phyloP scores from a whole-genome alignment of 2,329 filamentous ascomycete genomes.

The Xylariales sp. region DNA sequence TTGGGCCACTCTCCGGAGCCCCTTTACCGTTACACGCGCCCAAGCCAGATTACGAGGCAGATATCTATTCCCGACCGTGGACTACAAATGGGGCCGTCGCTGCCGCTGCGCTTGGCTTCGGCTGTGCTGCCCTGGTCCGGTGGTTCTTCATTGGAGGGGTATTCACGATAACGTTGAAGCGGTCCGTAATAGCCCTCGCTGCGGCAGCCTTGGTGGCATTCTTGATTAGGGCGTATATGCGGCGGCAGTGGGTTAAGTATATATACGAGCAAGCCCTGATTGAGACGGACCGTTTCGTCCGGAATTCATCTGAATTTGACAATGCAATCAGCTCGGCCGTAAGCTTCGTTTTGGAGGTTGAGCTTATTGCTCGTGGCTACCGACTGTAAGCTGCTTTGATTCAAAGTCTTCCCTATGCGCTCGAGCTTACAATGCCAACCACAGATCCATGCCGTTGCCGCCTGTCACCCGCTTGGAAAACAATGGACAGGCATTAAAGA shows the following conservation, averaged over 20 bases:
- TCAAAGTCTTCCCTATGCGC: background rate
- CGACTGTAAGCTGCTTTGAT: slow-evolving; percentile 21
- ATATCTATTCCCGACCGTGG: slow-evolving; percentile 8
- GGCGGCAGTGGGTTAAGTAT: slow-evolving; percentile 25
- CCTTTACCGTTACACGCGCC: slow-evolving; percentile 5
- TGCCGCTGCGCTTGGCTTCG: slow-evolving; percentile 24
- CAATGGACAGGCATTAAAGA: slow-evolving; percentile 71
- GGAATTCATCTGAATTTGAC: slow-evolving; percentile 26
- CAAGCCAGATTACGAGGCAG: background rate
- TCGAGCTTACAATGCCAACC: slow-evolving; percentile 13
- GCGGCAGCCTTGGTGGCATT: slow-evolving; percentile 16
- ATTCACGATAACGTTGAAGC: slow-evolving; percentile 21
- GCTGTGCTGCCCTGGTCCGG: slow-evolving; percentile 22
- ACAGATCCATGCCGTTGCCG: slow-evolving; percentile 79
- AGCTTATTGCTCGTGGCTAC: slow-evolving; percentile 28
- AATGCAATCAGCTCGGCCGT: slow-evolving; percentile 28
- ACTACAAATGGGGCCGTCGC: slow-evolving; percentile 25
- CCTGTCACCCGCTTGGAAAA: slow-evolving; percentile 92
- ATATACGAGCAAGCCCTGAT: slow-evolving; percentile 25
- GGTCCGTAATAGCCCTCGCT: slow-evolving; percentile 18
- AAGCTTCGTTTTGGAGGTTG: slow-evolving; percentile 31
- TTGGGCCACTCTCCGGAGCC: slow-evolving; percentile 19
- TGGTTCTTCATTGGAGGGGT: slow-evolving; percentile 24
- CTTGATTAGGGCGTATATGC: slow-evolving; percentile 23
- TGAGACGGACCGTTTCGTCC: slow-evolving; percentile 24